These are phyloP conservation scores for Chaetoscypha palmicola DNA, from an alignment of 2,329 filamentous ascomycete genomes.

Conservation along the genomic window DNA sequence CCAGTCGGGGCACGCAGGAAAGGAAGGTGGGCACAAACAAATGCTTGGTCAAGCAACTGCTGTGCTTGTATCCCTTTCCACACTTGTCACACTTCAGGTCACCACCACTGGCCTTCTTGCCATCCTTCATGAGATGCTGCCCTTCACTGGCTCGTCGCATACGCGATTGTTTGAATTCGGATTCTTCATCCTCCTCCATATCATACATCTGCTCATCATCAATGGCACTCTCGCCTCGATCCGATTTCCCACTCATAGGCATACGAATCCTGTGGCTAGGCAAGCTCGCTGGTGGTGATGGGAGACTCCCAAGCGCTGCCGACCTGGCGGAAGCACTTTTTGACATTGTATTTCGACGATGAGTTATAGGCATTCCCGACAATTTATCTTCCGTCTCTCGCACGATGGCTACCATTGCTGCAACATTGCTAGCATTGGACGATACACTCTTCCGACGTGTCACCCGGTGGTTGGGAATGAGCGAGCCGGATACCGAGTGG, in stretches of 20 bases:
- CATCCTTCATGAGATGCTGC: conserved; percentile 72
- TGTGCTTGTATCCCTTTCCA: conserved; percentile 99
- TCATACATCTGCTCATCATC: conserved; percentile 59
- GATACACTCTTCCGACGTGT: conserved; percentile 90
- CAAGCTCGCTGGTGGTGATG: conserved; percentile 61
- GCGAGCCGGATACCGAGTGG: conserved; percentile 70
- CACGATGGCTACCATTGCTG: conserved; percentile 66
- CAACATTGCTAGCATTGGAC: conserved; percentile 67
- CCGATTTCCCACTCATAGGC: conserved; percentile 42
- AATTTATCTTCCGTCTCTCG: conserved; percentile 57
- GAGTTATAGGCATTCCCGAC: conserved; percentile 49
- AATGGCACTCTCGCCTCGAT: conserved; percentile 54
- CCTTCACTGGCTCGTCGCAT: conserved; percentile 73
- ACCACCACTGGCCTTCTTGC: conserved; percentile 68
- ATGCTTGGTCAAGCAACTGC: conserved; percentile 99
- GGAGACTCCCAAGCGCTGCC: conserved; percentile 49
- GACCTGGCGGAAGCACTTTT: conserved; percentile 51
- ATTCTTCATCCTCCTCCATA: conserved; percentile 45
- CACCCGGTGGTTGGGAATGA: conserved; percentile 78
- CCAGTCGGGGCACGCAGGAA: conserved; percentile 30
- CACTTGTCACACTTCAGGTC: conserved; percentile 96
- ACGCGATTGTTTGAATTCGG: conserved; percentile 39
- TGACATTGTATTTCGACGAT: conserved; percentile 62
- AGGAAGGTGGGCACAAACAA: conserved; percentile 77
- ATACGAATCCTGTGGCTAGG: conserved; percentile 47